phyloP scores from a whole-genome alignment of 306 rosid genomes.

The Cucurbita maxima region DNA sequence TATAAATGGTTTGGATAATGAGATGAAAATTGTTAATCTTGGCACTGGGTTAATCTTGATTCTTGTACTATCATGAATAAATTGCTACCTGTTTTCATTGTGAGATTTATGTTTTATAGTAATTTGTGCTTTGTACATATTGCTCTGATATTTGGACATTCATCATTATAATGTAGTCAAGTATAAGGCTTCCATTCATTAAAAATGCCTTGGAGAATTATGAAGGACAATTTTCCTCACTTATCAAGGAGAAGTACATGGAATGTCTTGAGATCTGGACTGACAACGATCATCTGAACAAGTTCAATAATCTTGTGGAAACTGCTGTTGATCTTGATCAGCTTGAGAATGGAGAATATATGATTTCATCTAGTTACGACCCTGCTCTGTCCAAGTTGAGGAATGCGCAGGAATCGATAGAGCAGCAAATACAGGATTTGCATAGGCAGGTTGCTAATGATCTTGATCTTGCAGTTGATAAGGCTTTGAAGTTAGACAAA shows the following conservation, averaged over 20 bases:
- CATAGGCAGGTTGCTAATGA: constrained; percentile 66
- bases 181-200: constrained; percentile 72
- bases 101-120: neutral
- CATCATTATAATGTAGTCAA: constrained; percentile 52
- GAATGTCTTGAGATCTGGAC: constrained; percentile 59
- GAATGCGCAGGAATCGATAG: constrained; percentile 53
- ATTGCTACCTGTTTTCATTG: neutral
- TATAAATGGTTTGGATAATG: neutral
- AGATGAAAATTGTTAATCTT: neutral
- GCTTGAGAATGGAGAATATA: constrained; percentile 85
- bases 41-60: neutral
- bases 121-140: constrained; percentile 1
- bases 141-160: constrained; percentile 1
- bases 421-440: constrained; percentile 56
- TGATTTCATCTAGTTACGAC: constrained; percentile 80
- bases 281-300: constrained; percentile 57
- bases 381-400: constrained; percentile 46
- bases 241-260: constrained; percentile 53
- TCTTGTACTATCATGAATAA: neutral
- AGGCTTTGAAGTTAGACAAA: constrained; percentile 75
- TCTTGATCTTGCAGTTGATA: constrained; percentile 76
- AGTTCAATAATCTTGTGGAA: constrained; percentile 74
- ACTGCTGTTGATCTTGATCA: constrained; percentile 84
- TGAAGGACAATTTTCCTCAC: constrained; percentile 60
- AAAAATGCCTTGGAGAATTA: constrained; percentile 49